Conservation (phyloP, 176 grass and related monocot species). For the Cenchrus purpureus region DNA sequence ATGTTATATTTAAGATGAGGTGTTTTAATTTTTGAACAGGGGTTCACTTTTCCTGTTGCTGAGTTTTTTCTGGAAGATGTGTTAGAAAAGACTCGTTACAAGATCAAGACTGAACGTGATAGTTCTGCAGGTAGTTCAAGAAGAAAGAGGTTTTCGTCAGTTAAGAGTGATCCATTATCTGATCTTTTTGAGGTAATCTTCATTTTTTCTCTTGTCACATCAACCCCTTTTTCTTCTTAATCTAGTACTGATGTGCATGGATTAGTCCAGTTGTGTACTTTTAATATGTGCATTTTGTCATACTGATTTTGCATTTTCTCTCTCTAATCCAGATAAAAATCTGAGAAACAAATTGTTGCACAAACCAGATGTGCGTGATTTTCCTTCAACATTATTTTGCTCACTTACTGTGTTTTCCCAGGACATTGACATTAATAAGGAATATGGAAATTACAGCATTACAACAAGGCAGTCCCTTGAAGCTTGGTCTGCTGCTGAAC, state of each 20-base stretch:
- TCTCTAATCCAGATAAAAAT: slow-evolving; percentile 16
- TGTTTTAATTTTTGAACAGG: slow-evolving; percentile 52
- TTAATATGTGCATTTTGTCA: background rate
- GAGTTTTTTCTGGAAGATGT: slow-evolving; percentile 91
- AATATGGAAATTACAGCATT: slow-evolving; percentile 70
- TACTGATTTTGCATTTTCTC: slow-evolving; percentile 15
- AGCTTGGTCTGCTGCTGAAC: slow-evolving; percentile 70
- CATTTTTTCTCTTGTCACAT: slow-evolving; percentile 14
- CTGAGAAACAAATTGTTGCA: background rate
- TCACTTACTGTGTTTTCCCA: slow-evolving; percentile 40
- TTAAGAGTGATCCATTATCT: slow-evolving; percentile 81
- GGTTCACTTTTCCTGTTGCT: slow-evolving; percentile 86
- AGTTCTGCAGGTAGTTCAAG: slow-evolving; percentile 77
- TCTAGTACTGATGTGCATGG: slow-evolving; percentile 24
- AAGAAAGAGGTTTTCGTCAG: slow-evolving; percentile 60
- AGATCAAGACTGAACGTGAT: slow-evolving; percentile 75
- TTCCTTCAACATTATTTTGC: background rate
- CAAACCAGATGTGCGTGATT: slow-evolving; percentile 34
- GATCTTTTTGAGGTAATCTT: slow-evolving; percentile 78
- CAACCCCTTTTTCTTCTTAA: background rate
- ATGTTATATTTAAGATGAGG: slow-evolving; percentile 10
- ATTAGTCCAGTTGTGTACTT: slow-evolving; percentile 15
- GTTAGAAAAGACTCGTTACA: slow-evolving; percentile 79
- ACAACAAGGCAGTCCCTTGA: slow-evolving; percentile 91
- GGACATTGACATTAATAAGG: slow-evolving; percentile 71